Conservation (phyloP, 23 red algal genomes). For the Gracilaria gracilis region DNA sequence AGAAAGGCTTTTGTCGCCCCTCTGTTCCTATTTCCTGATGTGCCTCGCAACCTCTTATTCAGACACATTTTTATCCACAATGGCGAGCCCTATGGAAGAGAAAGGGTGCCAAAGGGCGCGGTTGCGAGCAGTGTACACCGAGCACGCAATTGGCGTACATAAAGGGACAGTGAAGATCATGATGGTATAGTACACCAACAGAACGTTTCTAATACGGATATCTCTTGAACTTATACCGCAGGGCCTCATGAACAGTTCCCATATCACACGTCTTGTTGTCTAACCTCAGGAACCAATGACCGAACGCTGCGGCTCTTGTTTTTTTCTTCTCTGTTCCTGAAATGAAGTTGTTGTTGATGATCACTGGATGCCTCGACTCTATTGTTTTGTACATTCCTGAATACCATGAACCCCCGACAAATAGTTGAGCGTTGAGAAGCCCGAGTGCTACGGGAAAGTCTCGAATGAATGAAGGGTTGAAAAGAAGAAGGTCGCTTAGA, state of each 20-base stretch:
- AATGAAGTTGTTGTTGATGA: conserved; percentile 87
- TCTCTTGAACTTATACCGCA: conserved; percentile 35
- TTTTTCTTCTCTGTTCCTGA: conserved; percentile 72
- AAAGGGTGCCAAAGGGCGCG: neutral
- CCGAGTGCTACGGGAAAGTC: conserved; percentile 64
- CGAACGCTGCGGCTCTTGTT: conserved; percentile 27
- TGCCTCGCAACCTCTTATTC: neutral
- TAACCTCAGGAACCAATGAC: conserved; percentile 77
- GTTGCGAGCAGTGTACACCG: no score
- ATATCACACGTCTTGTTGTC: conserved; percentile 54
- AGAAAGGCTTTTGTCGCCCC: neutral
- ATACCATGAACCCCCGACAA: conserved; percentile 81
- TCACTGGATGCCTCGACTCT: conserved; percentile 54
- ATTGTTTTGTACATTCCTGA: conserved; percentile 48
- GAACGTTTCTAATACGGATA: neutral
- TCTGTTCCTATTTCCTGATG: neutral
- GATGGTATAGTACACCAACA: neutral
- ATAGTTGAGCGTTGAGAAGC: conserved; percentile 54
- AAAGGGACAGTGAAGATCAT: no score
- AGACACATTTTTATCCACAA: neutral
- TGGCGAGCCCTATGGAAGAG: no score
- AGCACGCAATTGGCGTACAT: no score
- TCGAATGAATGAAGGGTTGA: conserved; percentile 33
- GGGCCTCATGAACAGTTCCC: conserved; percentile 9
- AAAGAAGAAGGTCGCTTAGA: conserved; percentile 57